Percentiles rank a stretch among this genome's conserved stretches.
phyloP scores from a whole-genome alignment of 192 early-diverging fungal genomes.

The Coemansia interrupta region DNA sequence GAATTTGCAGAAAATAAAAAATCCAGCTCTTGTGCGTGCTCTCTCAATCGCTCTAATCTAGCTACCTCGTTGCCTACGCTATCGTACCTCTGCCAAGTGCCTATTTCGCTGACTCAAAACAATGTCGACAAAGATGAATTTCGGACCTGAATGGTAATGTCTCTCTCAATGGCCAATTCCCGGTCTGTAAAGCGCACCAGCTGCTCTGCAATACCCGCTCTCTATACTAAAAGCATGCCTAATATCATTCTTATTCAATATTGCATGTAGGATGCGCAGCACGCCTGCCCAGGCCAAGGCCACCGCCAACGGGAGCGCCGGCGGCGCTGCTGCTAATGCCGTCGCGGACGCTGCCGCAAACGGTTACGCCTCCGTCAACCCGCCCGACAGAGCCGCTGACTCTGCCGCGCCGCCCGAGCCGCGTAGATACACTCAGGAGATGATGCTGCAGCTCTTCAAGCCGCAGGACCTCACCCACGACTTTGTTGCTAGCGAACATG shows the following conservation, averaged over 20 bases:
- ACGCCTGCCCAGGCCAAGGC: slow-evolving; percentile 26
- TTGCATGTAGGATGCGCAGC: slow-evolving; percentile 42
- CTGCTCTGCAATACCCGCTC: background rate
- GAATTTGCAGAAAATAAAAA: too few species aligned
- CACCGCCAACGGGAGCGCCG: slow-evolving; percentile 7
- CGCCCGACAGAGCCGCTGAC: slow-evolving; percentile 1
- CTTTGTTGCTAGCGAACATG: slow-evolving; percentile 66
- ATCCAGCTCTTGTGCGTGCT: too few species aligned
- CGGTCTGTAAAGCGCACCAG: too few species aligned
- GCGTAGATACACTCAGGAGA: slow-evolving; percentile 70
- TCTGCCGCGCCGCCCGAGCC: slow-evolving; percentile 44
- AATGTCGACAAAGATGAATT: slow-evolving; percentile 67
- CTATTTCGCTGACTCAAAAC: slow-evolving; percentile 1
- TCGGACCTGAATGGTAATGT: slow-evolving; percentile 73
- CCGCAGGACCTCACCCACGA: slow-evolving; percentile 57
- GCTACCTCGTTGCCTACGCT: too few species aligned
- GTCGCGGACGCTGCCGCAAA: background rate
- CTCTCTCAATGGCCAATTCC: too few species aligned
- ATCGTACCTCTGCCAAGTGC: background rate
- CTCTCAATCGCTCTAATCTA: too few species aligned
- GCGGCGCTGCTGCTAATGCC: slow-evolving; percentile 2
- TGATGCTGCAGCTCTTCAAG: slow-evolving; percentile 69
- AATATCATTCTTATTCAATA: background rate
- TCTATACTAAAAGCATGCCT: background rate
- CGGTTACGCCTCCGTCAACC: background rate